Evolutionary conservation across 371 early-diverging fungal species (phyloP), one percentile per base, ranked within the genome.

Genomic region (Vavraia culicis): DNA sequence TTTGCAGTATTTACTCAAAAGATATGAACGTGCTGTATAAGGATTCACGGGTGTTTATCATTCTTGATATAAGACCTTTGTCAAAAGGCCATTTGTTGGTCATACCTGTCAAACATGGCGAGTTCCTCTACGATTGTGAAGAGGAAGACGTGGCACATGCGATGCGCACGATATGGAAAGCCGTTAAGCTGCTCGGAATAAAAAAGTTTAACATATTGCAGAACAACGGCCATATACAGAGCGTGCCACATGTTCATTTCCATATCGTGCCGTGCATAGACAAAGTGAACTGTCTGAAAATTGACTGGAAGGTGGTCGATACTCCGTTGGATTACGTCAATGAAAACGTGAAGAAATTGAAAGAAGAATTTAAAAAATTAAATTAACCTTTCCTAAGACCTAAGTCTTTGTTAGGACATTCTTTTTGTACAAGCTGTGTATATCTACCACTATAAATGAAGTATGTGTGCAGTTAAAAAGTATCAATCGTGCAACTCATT

Each of bases 201-300:
- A 41, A 46, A 19, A 60, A 47, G 40, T 70, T 67, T 36, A 67
- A 70, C 35, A 45, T 70, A 19, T 32, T 70, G 11, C 62, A 70
- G 40, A 70, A 70, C 46, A 70, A 67, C 44, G 54, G 43, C 11
- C 48, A 66, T 46, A 39, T 53, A 8, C 71, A 70, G 49, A 21
- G 35, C 8, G 58, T 70, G 2, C 33, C 11, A n/a, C 71, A 70
- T 49, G 54, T 61, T 9, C 71, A 70, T 46, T 63, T 68, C 35
- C 71, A 70, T 40, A 18, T 70, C 0, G 59, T 67, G 23, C 65
- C 66, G 2, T 66, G 32, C 49, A 23, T 40, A 23, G 40, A 36
- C 20, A 32, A 20, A 4, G 20, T 9, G 16, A 62, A 59, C 3
- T 37, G 51, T n/a, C 34, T 66, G 3, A 42, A 22, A 10, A 39